Percentiles rank a stretch among this genome's conserved stretches.
These are phyloP conservation scores for Ceratobasidium sp. DNA, from an alignment of 1,284 basidiomycete species.

Conservation along the genomic window DNA sequence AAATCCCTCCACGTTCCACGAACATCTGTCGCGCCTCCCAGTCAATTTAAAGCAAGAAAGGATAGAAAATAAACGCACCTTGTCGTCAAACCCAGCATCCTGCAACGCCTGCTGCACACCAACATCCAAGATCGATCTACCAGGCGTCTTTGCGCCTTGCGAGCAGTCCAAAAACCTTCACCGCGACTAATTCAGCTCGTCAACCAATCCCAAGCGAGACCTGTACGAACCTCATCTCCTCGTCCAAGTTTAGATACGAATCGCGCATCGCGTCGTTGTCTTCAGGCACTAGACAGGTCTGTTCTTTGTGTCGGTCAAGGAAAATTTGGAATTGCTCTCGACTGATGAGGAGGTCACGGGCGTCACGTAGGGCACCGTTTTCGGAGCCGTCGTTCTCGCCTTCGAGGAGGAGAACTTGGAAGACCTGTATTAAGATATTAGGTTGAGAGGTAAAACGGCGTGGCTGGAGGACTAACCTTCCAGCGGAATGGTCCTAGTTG, in stretches of 20 bases:
- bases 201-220: too few relatives aligned
- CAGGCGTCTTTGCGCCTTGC: slow-evolving; percentile 55
- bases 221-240: slow-evolving; percentile 56
- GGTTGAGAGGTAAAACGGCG: not conserved
- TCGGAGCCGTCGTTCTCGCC: slow-evolving; percentile 55
- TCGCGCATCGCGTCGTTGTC: slow-evolving; percentile 59
- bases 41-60: not conserved
- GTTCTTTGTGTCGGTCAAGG: slow-evolving; percentile 55
- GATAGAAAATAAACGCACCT: slow-evolving; percentile 30
- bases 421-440: slow-evolving; percentile 50
- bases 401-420: slow-evolving; percentile 59
- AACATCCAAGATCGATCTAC: slow-evolving; percentile 57
- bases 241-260: slow-evolving; percentile 59
- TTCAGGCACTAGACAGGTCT: slow-evolving; percentile 58
- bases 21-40: slow-evolving; percentile 50
- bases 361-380: slow-evolving; percentile 58
- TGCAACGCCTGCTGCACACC: slow-evolving; percentile 58
- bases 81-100: slow-evolving; percentile 58
- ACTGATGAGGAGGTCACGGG: slow-evolving; percentile 57
- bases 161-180: slow-evolving; percentile 57
- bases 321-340: slow-evolving; percentile 59
- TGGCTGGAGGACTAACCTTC: slow-evolving; percentile 53
- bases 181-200: not conserved
- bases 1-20: slow-evolving; percentile 57
- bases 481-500: slow-evolving; percentile 55